Evolutionary conservation across 805 yeast species (phyloP).

Genomic region (Starmerella stellata): DNA sequence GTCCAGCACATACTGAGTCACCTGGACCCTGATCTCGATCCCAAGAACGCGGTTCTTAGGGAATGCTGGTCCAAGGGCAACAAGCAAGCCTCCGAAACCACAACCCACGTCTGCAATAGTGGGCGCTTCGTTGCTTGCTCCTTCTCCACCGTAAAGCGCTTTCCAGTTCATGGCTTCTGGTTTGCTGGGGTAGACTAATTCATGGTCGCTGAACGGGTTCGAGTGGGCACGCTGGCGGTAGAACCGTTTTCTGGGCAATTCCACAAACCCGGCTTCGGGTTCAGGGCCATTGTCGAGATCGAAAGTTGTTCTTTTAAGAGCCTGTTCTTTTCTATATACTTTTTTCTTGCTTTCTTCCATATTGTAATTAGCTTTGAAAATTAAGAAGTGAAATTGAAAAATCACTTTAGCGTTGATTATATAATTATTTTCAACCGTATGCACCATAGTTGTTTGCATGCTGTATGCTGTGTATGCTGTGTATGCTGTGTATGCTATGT

Average conservation of each 20-base stretch:
- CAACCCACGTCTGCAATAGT: constrained; percentile 88
- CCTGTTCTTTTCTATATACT: not conserved
- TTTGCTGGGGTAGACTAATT: constrained; percentile 63
- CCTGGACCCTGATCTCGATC: constrained; percentile 96
- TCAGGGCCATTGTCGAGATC: constrained; percentile 8
- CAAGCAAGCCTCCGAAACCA: constrained; percentile 85
- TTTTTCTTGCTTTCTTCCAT: constrained; percentile 1
- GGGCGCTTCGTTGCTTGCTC: constrained; percentile 39
- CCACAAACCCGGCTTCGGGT: no score
- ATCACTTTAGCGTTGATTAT: no score
- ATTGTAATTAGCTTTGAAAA: no score
- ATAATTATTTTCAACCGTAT: no score
- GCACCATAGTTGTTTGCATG: no score
- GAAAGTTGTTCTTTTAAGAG: not conserved
- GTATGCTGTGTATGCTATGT: no score
- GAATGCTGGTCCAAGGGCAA: constrained; percentile 59
- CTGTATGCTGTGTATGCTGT: no score
- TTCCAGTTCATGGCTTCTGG: constrained; percentile 85
- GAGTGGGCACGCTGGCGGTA: constrained; percentile 97
- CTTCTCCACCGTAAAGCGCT: constrained; percentile 59
- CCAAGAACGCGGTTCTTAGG: constrained; percentile 67
- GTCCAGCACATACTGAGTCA: constrained; percentile 91
- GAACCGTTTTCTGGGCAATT: constrained; percentile 60
- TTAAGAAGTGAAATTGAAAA: no score
- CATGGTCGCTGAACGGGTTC: constrained; percentile 91